Evolutionary conservation across 1,284 basidiomycete genomes (phyloP).

Genomic region (Abortiporus biennis): DNA sequence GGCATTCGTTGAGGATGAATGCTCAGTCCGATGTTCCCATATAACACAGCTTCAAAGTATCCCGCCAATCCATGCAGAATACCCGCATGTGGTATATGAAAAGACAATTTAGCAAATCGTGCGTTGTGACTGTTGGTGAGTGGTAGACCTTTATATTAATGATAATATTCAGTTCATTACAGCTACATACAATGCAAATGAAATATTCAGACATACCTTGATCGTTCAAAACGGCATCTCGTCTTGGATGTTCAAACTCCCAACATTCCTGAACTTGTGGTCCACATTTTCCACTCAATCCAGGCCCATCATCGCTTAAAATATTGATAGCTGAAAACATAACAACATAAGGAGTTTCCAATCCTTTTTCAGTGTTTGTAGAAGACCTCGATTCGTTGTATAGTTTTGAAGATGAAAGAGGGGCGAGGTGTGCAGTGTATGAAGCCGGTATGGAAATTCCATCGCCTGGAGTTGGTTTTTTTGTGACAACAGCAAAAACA

Average conservation of each 20-base stretch:
- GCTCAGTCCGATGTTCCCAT: constrained; percentile 83
- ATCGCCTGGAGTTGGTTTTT: too few relatives aligned
- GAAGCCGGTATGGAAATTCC: constrained; percentile 96
- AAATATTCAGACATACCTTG: constrained; percentile 46
- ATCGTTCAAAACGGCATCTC: constrained; percentile 69
- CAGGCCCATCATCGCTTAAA: constrained; percentile 67
- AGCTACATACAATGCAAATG: not conserved
- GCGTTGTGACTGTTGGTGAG: constrained; percentile 87
- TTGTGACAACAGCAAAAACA: too few relatives aligned
- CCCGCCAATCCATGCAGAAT: constrained; percentile 97
- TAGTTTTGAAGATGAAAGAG: constrained; percentile 89
- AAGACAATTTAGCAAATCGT: constrained; percentile 74
- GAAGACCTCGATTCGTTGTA: constrained; percentile 71
- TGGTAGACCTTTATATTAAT: constrained; percentile 54
- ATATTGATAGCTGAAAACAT: constrained; percentile 94
- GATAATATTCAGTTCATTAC: not conserved
- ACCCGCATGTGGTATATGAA: constrained; percentile 92
- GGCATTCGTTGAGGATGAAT: constrained; percentile 91
- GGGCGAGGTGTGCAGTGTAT: constrained; percentile 93
- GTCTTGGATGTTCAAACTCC: constrained; percentile 93
- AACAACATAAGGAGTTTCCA: constrained; percentile 97
- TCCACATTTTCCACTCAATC: constrained; percentile 63
- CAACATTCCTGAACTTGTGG: constrained; percentile 91
- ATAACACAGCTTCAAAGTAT: constrained; percentile 95
- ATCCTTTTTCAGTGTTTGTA: constrained; percentile 51